Percentiles rank a stretch among this genome's conserved stretches.
phyloP scores from a whole-genome alignment of 2,329 filamentous ascomycete species.

The Conoideocrella luteorostrata region DNA sequence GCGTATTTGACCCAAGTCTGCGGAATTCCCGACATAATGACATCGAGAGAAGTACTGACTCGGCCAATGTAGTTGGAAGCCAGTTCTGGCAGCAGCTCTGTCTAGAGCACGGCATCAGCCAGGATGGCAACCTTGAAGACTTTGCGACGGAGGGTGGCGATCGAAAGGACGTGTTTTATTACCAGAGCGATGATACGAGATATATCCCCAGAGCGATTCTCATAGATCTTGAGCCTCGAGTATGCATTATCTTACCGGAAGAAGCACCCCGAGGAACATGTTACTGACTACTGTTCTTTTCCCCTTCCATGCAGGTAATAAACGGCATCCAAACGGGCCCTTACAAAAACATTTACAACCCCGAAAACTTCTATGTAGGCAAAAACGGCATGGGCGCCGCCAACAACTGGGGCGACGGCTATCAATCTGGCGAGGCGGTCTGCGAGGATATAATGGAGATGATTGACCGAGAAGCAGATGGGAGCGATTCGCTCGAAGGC shows the following conservation, averaged over 20 bases:
- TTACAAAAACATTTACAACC: constrained; percentile 99
- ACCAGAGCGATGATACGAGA: constrained; percentile 96
- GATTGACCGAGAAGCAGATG: constrained; percentile 97
- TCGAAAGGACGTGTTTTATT: constrained; percentile 98
- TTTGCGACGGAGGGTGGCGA: constrained; percentile 97
- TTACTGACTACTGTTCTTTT: background rate
- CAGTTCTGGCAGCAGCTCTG: constrained; percentile 99
- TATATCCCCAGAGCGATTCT: constrained; percentile 96
- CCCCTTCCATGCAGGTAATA: constrained; percentile 55
- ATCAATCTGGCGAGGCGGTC: constrained; percentile 83
- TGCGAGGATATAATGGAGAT: constrained; percentile 98
- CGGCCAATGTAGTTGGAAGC: constrained; percentile 63
- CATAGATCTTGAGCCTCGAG: constrained; percentile 88
- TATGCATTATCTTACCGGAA: constrained; percentile 32
- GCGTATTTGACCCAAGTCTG: constrained; percentile 35
- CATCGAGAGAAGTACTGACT: constrained; percentile 1
- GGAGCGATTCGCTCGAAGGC: constrained; percentile 94
- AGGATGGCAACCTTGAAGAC: constrained; percentile 94
- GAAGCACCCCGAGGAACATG: too few relatives aligned
- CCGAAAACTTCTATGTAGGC: constrained; percentile 96
- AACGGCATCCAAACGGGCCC: constrained; percentile 87
- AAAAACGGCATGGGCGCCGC: constrained; percentile 90
- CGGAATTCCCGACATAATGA: too few relatives aligned
- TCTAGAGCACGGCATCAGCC: constrained; percentile 95
- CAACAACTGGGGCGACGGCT: constrained; percentile 98